Conservation (phyloP, 2,329 filamentous ascomycete species). For the Septoria petroselini region DNA sequence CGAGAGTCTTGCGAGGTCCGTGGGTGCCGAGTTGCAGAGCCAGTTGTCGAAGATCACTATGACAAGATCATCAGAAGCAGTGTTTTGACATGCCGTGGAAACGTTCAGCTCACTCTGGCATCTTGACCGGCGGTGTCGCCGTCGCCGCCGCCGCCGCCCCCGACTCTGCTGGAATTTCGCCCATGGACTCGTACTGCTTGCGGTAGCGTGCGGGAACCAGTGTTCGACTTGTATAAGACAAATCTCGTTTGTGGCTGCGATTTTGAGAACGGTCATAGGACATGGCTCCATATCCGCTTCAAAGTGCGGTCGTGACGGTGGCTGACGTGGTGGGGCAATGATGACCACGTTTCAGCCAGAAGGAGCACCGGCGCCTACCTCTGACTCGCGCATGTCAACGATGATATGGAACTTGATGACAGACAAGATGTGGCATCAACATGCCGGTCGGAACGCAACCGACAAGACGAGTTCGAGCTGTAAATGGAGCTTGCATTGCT, state of each 20-base stretch:
- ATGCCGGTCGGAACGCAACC: too few species aligned
- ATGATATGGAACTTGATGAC: background rate
- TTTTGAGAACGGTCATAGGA: background rate
- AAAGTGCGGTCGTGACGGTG: background rate
- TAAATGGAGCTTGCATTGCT: too few species aligned
- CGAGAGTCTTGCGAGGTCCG: conserved; percentile 39
- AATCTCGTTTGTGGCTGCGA: conserved; percentile 9
- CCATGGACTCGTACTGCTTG: conserved; percentile 5
- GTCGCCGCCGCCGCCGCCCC: background rate
- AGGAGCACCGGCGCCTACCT: conserved; percentile 1
- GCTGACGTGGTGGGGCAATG: conserved; percentile 2
- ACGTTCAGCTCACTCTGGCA: conserved; percentile 7
- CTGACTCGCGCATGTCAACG: conserved; percentile 2
- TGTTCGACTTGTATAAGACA: conserved; percentile 4
- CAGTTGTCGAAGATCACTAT: conserved; percentile 40
- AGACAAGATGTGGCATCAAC: background rate
- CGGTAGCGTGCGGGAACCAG: conserved; percentile 9
- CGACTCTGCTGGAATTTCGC: background rate
- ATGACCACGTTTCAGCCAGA: conserved; percentile 4
- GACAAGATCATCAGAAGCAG: too few species aligned
- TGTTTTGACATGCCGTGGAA: too few species aligned
- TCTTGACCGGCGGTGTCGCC: background rate
- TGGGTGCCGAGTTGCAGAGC: conserved; percentile 43
- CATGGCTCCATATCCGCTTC: background rate
- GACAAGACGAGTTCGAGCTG: too few species aligned